Conservation (phyloP, 2,329 filamentous ascomycete species). For the Alternaria sp. region DNA sequence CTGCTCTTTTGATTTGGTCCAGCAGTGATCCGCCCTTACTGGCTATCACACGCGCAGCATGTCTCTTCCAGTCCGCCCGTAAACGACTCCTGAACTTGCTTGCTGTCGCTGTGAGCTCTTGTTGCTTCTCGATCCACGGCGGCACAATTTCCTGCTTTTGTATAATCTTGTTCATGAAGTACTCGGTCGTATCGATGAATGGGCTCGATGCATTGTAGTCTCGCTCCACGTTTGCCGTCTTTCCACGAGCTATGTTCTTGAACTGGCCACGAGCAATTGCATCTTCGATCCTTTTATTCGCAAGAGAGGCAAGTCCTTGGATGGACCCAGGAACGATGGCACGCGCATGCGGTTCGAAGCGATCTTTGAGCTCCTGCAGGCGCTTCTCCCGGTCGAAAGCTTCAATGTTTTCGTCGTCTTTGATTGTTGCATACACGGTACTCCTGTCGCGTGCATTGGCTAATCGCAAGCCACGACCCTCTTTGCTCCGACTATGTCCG, state of each 20-base stretch:
- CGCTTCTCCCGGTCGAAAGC: conserved; percentile 77
- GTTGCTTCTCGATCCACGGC: conserved; percentile 99
- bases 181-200: conserved; percentile 95
- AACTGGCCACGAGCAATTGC: conserved; percentile 94
- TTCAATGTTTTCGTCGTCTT: conserved; percentile 64
- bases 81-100: conserved; percentile 77
- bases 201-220: conserved; percentile 85
- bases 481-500: conserved; percentile 51
- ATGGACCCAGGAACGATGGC: conserved; percentile 80
- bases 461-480: conserved; percentile 54
- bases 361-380: conserved; percentile 77
- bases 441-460: conserved; percentile 68
- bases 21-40: conserved; percentile 78
- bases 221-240: conserved; percentile 81
- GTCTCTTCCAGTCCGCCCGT: conserved; percentile 83
- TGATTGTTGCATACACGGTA: conserved; percentile 63
- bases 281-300: conserved; percentile 92
- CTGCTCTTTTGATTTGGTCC: conserved; percentile 75
- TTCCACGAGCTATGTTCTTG: conserved; percentile 72
- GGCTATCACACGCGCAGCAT: conserved; percentile 81
- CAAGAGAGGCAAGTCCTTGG: conserved; percentile 80
- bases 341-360: conserved; percentile 77
- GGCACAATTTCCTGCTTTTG: conserved; percentile 94
- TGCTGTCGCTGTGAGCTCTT: conserved; percentile 78
- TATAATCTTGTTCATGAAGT: conserved; percentile 99